Evolutionary conservation across 1,139 yeast genomes (phyloP), one percentile per base, ranked within the genome.

Genomic region (Meyerozyma guilliermondii): DNA sequence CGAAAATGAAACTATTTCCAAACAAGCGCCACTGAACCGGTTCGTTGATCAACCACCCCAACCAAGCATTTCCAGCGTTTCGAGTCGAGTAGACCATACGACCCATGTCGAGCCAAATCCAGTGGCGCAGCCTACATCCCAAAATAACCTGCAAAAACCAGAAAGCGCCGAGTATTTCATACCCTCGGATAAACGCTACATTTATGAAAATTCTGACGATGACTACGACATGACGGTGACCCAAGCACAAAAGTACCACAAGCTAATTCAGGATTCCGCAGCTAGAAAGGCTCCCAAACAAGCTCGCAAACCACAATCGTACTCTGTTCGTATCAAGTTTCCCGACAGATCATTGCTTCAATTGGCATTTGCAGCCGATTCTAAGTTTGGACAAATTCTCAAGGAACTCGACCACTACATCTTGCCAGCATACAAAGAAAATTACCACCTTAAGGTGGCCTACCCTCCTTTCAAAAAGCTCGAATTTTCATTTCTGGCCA

Each of bases 331-430:
- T 40, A 52, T 80, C 27, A 70, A 71, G 47, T 78, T 80, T 47
- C 83, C 84, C 1, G 82, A 80, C 56, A 62, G 73, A 23, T 58
- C 72, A 5, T 65, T 69, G 24, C 54, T 80, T n/a, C 80, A 78
- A 46, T 59, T 74, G n/a, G 61, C 67, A 40, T 71, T 78, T 39
- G 60, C 64, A 0, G 60, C 68, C 39, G 39, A 47, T 1, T 57
- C 63, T 11, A 66, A 76, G 39, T 72, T 79, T 46, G 71, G 74
- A 1, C 65, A 68, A 39, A 63, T 80, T 28, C 44, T 71, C 39
- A 63, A 65, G 40, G 56, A 62, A 39, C 57, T 68, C 13, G 70
- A 68, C 51, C 60, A 61, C 5, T 56, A 76, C 44, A 50, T 65
- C 8, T 51, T 63, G n/a, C 73, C 78, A 2, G 61, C 68, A 17